A percentile compares a stretch with the other conserved stretches of the same genome.
Evolutionary conservation across 139 green algal species (phyloP).

Genomic region (Ettlia oleoabundans): DNA sequence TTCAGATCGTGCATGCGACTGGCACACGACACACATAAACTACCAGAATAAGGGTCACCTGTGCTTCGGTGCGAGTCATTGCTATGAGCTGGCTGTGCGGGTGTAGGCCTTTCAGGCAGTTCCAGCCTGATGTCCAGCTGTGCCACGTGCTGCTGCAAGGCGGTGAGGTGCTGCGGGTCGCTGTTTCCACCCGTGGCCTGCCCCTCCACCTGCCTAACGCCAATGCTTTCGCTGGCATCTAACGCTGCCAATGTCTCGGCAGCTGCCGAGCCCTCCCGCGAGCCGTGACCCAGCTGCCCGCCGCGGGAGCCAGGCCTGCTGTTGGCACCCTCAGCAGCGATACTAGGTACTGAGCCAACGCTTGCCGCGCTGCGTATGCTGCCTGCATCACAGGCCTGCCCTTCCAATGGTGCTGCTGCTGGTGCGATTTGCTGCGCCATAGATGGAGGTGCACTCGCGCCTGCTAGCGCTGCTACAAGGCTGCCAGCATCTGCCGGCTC

Average conservation of each 20-base stretch:
- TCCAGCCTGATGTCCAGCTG: slow-evolving; percentile 18
- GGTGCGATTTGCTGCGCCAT: neutral
- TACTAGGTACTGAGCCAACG: neutral
- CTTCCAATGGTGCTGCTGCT: neutral
- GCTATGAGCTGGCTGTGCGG: neutral
- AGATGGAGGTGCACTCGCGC: neutral
- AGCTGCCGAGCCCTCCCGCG: neutral
- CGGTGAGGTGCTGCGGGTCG: slow-evolving; percentile 20
- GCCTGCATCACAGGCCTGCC: neutral
- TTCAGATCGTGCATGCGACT: neutral
- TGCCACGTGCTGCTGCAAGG: slow-evolving; percentile 14
- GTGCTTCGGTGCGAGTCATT: neutral
- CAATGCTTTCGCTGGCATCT: neutral
- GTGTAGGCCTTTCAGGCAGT: neutral
- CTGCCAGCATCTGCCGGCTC: neutral
- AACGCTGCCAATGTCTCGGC: no score
- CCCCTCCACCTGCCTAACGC: neutral
- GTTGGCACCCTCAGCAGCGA: neutral
- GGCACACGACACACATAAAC: no score
- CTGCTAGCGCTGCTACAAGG: neutral
- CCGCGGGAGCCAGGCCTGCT: neutral
- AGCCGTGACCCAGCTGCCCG: neutral
- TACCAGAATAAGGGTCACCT: no score
- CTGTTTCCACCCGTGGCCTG: neutral
- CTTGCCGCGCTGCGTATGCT: slow-evolving; percentile 10